phyloP scores from a whole-genome alignment of 2,329 filamentous ascomycete genomes.

The Macrophomina pseudophaseolina region DNA sequence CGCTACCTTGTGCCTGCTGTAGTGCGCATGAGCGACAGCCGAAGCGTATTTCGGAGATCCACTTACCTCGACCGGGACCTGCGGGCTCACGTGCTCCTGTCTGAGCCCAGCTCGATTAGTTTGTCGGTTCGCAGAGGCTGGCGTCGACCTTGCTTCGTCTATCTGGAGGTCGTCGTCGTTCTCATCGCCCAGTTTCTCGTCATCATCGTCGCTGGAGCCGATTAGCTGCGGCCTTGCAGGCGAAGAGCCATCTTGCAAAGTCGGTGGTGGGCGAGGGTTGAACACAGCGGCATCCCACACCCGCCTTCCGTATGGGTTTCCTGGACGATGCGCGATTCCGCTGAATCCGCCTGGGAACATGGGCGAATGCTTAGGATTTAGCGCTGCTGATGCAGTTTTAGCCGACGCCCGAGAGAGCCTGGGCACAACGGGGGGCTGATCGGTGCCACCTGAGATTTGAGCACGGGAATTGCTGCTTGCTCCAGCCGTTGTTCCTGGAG shows the following conservation, averaged over 20 bases:
- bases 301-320: slow-evolving; percentile 17
- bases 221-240: not conserved
- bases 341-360: slow-evolving; percentile 6
- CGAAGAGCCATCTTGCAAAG: not conserved
- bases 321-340: slow-evolving; percentile 14
- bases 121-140: not conserved
- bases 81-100: slow-evolving; percentile 2
- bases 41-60: no score
- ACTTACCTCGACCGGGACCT: not conserved
- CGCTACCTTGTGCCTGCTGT: not conserved
- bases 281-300: not conserved
- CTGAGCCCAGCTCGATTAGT: not conserved
- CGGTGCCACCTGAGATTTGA: slow-evolving; percentile 16
- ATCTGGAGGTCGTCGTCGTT: slow-evolving; percentile 8
- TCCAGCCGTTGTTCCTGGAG: slow-evolving; percentile 7
- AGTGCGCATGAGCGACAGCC: not conserved
- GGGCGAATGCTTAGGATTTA: slow-evolving; percentile 7
- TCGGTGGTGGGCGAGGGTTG: not conserved
- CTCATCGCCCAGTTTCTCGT: not conserved
- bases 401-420: slow-evolving; percentile 13
- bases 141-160: slow-evolving; percentile 13
- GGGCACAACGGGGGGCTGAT: not conserved
- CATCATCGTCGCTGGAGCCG: slow-evolving; percentile 8
- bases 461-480: slow-evolving; percentile 12
- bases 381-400: slow-evolving; percentile 11